Base-by-base conservation (phyloP, 768 basidiomycete species). In the Floccularia luteovirens region DNA sequence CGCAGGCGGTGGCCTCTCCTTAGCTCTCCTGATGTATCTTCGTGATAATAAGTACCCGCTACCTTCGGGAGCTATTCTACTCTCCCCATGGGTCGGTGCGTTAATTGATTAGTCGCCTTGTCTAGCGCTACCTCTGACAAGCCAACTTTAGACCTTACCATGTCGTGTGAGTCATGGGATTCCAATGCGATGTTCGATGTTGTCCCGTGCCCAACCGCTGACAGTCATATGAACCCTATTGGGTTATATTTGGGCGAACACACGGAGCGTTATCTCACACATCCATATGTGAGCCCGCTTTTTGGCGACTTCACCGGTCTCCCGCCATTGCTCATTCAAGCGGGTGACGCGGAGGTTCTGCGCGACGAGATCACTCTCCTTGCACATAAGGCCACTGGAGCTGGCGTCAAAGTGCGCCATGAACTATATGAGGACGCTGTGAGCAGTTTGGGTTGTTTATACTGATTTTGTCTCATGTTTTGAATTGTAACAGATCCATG, bases 91-190 rank as follows among this genome's bases (percentile, higher is more conserved):
- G 92, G 90, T 94, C 48, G 91, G 92, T 83, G 43, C 65, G 88
- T 75, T n/a, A n/a, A 21, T 22, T 24, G n/a, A 19, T 19, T 39
- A 36, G n/a, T 27, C 32, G 23, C 12, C 14, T 12, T 40, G 3
- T 41, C 23, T 28, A 24, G 7, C 44, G 24, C 24, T 34, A n/a
- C 24, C 5, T 30, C 22, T 16, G 35, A 21, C n/a, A 31, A 42
- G 6, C 12, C 34, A 19, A 24, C 17, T 14, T 24, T 14, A 89
- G 90, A 94, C 59, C 63, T 99, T 46, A 97, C 96, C 0, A 89
- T 96, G 79, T 93, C 90, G 48, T 97, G 92, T 57, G 89, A 92
- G 41, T 94, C 91, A n/a, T 98, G 94, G 90, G 90, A 94, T 22
- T 87, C 85, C 41, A 97, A 97, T 58, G 79, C 84, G 20, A 63